Evolutionary conservation across 2,329 filamentous ascomycete genomes (phyloP).

Genomic region (Penicillium sclerotigenum): DNA sequence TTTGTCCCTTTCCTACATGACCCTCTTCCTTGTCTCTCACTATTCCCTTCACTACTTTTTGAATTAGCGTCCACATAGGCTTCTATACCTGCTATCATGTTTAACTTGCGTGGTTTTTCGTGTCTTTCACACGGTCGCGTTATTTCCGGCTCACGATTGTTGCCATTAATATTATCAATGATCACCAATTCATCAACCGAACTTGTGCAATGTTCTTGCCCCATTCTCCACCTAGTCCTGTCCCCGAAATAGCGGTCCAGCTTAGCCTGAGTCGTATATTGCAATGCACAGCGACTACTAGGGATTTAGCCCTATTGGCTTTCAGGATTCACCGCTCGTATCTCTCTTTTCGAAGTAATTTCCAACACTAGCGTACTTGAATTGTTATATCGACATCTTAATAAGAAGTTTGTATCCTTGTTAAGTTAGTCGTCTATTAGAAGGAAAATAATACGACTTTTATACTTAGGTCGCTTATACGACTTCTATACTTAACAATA

Average conservation of each 20-base stretch:
- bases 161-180: slow-evolving; percentile 1
- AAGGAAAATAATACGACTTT: too few species aligned
- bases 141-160: not conserved
- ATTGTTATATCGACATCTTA: not conserved
- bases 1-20: not conserved
- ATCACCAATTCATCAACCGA: not conserved
- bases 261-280: not conserved
- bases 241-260: not conserved
- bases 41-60: not conserved
- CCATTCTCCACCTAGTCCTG: not conserved
- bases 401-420: too few species aligned
- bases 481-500: not conserved
- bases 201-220: not conserved
- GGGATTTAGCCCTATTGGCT: not conserved
- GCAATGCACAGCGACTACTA: not conserved
- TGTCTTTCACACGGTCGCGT: not conserved
- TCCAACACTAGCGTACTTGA: not conserved
- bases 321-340: not conserved
- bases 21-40: not conserved
- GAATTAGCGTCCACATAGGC: slow-evolving; percentile 5
- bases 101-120: not conserved
- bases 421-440: too few species aligned
- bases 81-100: slow-evolving; percentile 8
- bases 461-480: not conserved
- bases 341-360: not conserved